phyloP scores from a whole-genome alignment of 805 yeast genomes.

The Cyberlindnera maclurae region DNA sequence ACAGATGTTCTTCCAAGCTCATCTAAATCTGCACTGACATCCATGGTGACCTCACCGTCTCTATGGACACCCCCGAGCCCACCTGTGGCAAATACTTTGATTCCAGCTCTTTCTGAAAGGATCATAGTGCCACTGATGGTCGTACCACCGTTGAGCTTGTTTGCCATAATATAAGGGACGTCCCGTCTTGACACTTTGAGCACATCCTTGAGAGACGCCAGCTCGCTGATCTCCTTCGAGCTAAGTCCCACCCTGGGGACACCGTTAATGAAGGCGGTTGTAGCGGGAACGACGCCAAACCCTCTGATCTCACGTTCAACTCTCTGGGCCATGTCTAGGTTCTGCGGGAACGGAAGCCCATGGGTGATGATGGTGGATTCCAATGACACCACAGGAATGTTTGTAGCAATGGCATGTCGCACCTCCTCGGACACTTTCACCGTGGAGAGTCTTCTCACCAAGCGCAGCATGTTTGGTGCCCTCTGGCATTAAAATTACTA shows the following conservation, averaged over 20 bases:
- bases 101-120: conserved; percentile 65
- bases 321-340: conserved; percentile 59
- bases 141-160: conserved; percentile 70
- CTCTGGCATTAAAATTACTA: neutral
- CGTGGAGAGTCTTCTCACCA: conserved; percentile 4
- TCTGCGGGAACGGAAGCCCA: conserved; percentile 79
- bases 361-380: conserved; percentile 88
- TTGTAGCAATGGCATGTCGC: conserved; percentile 47
- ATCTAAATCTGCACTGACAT: conserved; percentile 80
- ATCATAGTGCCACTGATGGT: conserved; percentile 89
- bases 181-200: conserved; percentile 77
- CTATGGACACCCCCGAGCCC: conserved; percentile 91
- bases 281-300: conserved; percentile 74
- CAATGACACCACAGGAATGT: conserved; percentile 68
- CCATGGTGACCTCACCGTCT: conserved; percentile 69
- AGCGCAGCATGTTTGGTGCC: neutral
- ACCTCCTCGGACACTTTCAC: conserved; percentile 42
- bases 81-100: conserved; percentile 85
- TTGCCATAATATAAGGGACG: conserved; percentile 62
- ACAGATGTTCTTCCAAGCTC: conserved; percentile 80
- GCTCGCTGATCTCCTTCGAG: conserved; percentile 36
- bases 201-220: conserved; percentile 32
- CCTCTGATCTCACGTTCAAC: conserved; percentile 59
- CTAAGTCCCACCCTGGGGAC: conserved; percentile 62
- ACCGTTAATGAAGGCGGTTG: conserved; percentile 73